Base-by-base conservation (phyloP, 768 basidiomycete species). In the Boletus sp. region DNA sequence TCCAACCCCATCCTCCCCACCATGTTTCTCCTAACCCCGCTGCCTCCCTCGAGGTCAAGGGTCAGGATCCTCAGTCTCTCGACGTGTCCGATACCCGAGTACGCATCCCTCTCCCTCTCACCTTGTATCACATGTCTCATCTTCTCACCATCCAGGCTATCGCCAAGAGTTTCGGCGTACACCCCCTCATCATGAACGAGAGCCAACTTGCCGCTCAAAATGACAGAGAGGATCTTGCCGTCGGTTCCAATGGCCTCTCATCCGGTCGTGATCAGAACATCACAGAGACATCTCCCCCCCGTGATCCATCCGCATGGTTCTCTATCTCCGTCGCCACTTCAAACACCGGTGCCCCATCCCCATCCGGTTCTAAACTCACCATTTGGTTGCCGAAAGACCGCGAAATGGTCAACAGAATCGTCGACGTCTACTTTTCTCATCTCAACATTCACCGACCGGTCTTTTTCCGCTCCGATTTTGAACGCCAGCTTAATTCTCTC, bases 401-500 rank as follows among this genome's bases (percentile, higher is more conserved):
- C 50, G 76, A 77, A 8, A 84, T 86, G 77, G 82, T 85, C 14
- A 71, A 77, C 44, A 73, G 74, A 49, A 82, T 92, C 59, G 77
- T 88, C 55, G 79, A 87, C 12, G 80, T 83, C 49, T 94, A 92
- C 70, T 94, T 94, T 70, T 67, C 74, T 3, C 84, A 84, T 49
- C 89, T 94, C 69, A 92, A 93, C 60, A 68, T 81, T 61, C 90
- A 93, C 67, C 83, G 92, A 2, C 92, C 91, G 0, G 87, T 92
- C 50, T 90, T 86, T 67, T 71, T 80, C 30, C 85, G 84, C 46
- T 75, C 78, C 52, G 85, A 87, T 39, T 92, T 93, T 69, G 82
- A 89, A 61, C 78, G 76, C 64, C 77, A 78, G 14, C 72, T 93
- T 52, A 76, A 82, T 44, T 79, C 82, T 28, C 77, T 91, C n/a